These are phyloP conservation scores for Dalbergia oliveri DNA, from an alignment of 306 rosid species.

Conservation along the genomic window DNA sequence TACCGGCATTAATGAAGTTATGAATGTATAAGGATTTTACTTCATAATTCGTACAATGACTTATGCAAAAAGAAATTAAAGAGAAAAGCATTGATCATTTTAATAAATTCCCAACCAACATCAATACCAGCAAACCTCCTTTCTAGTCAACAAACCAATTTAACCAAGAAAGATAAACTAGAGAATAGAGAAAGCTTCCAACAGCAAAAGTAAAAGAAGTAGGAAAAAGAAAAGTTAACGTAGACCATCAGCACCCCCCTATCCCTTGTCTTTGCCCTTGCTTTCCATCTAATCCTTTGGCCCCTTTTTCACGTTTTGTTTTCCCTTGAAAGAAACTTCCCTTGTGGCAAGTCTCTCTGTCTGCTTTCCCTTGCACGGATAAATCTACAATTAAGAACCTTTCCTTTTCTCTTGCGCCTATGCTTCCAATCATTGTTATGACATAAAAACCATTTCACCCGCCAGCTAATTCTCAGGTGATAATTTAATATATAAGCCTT, in stretches of 20 bases:
- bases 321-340: no score
- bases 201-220: constrained; percentile 42
- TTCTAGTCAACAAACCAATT: constrained; percentile 62
- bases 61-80: constrained; percentile 2
- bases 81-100: constrained; percentile 55
- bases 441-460: constrained; percentile 2
- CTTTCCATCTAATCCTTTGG: constrained; percentile 53
- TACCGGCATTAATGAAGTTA: constrained; percentile 36
- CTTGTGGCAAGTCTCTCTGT: constrained; percentile 25
- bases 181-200: constrained; percentile 43
- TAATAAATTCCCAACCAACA: constrained; percentile 70
- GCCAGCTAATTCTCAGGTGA: background rate
- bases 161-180: constrained; percentile 50
- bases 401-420: background rate
- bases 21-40: constrained; percentile 28
- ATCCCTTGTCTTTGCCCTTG: constrained; percentile 46
- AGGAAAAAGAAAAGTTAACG: constrained; percentile 37
- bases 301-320: constrained; percentile 48
- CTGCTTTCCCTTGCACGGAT: constrained; percentile 18
- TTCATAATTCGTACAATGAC: constrained; percentile 9
- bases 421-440: constrained; percentile 32
- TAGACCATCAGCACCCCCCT: constrained; percentile 39
- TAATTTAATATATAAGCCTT: constrained; percentile 7
- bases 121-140: constrained; percentile 29
- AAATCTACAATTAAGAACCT: background rate